These are phyloP conservation scores for Austroboletus eburneus DNA, from an alignment of 768 basidiomycete genomes.

Conservation along the genomic window DNA sequence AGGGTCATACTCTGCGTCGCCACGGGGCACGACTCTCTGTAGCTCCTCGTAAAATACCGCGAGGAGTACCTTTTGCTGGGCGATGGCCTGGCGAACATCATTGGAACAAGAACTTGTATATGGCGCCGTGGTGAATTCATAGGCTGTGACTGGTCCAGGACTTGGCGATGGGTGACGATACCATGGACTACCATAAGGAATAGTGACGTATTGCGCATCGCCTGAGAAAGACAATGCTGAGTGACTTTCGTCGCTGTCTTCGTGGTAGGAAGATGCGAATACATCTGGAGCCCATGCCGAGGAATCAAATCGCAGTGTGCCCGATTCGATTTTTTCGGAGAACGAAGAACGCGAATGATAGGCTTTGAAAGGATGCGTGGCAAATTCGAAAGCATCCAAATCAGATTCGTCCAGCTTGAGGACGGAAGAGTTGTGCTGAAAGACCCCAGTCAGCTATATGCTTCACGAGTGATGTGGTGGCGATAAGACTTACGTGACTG, in stretches of 20 bases:
- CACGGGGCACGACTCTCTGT: conserved; percentile 19
- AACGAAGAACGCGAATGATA: conserved; percentile 16
- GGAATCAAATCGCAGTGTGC: conserved; percentile 14
- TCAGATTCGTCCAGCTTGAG: conserved; percentile 2
- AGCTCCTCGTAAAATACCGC: conserved; percentile 30
- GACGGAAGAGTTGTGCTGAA: conserved; percentile 14
- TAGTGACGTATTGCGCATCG: conserved; percentile 37
- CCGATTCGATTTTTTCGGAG: conserved; percentile 21
- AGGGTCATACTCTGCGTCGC: conserved; percentile 13
- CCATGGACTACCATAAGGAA: conserved; percentile 38
- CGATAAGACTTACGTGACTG: conserved; percentile 15
- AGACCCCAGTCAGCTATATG: neutral
- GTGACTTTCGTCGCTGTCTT: conserved; percentile 19
- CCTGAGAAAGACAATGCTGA: conserved; percentile 19
- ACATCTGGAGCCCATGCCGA: conserved; percentile 19
- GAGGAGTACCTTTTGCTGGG: conserved; percentile 32
- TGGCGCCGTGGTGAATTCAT: conserved; percentile 14
- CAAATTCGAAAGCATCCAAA: conserved; percentile 10
- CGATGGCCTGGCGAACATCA: conserved; percentile 31
- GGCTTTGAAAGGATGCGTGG: conserved; percentile 17
- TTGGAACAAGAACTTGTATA: conserved; percentile 28
- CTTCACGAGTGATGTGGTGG: neutral
- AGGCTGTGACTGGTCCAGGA: conserved; percentile 21
- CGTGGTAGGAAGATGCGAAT: conserved; percentile 10
- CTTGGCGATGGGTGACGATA: conserved; percentile 30